Conservation (phyloP, 2,329 filamentous ascomycete genomes). For the Eurotiales sp. region DNA sequence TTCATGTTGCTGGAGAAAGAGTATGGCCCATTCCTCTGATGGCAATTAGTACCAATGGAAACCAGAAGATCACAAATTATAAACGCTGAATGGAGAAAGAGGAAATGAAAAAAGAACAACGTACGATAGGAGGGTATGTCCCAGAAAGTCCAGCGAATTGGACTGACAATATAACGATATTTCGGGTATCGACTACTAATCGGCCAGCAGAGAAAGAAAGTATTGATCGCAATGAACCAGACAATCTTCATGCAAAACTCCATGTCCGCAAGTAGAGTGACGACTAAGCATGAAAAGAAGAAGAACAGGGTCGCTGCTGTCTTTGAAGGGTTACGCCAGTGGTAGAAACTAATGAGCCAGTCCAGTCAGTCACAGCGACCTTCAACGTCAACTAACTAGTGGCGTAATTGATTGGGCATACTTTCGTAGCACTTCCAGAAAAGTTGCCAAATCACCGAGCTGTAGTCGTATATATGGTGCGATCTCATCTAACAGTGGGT, state of each 20-base stretch:
- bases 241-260: constrained; percentile 35
- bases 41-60: neutral
- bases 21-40: constrained; percentile 17
- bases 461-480: constrained; percentile 37
- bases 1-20: constrained; percentile 15
- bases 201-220: constrained; percentile 36
- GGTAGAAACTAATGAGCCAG: constrained; percentile 29
- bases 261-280: constrained; percentile 28
- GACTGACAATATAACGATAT: constrained; percentile 33
- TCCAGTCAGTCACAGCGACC: neutral
- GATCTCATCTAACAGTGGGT: constrained; percentile 33
- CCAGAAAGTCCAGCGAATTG: constrained; percentile 36
- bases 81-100: neutral
- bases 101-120: too few relatives aligned
- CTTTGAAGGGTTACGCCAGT: constrained; percentile 31
- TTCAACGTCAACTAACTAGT: neutral
- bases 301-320: constrained; percentile 33
- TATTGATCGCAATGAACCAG: constrained; percentile 29
- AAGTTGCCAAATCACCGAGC: constrained; percentile 33
- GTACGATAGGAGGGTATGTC: constrained; percentile 33
- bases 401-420: constrained; percentile 10
- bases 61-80: neutral
- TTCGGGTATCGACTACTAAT: constrained; percentile 32
- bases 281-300: constrained; percentile 28
- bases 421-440: constrained; percentile 35